A percentile compares a stretch with the other conserved stretches of the same genome.
phyloP scores from a whole-genome alignment of 2,329 filamentous ascomycete species.

The Cladobotryum mycophilum region DNA sequence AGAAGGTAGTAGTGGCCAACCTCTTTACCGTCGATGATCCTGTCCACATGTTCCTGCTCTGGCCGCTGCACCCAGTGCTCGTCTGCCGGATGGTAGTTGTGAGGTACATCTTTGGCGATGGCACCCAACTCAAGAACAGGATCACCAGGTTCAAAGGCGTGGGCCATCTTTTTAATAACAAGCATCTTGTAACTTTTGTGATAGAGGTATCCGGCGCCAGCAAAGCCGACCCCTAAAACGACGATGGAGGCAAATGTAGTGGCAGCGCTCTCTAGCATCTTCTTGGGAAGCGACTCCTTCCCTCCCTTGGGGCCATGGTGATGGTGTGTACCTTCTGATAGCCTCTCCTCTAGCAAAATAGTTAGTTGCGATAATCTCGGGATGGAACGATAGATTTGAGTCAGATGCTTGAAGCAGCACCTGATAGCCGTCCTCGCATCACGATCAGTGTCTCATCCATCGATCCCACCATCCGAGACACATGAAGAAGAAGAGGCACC shows the following conservation, averaged over 20 bases:
- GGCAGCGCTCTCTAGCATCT: constrained; percentile 67
- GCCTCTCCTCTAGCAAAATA: neutral
- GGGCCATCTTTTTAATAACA: constrained; percentile 86
- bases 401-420: neutral
- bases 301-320: neutral
- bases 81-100: constrained; percentile 32
- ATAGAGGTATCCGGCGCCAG: constrained; percentile 66
- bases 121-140: constrained; percentile 79
- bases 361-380: neutral
- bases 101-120: constrained; percentile 49
- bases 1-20: constrained; percentile 85
- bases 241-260: constrained; percentile 71
- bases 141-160: constrained; percentile 87
- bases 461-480: no score
- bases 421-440: no score
- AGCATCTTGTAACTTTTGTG: constrained; percentile 83
- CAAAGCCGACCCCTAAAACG: constrained; percentile 61
- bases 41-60: constrained; percentile 75
- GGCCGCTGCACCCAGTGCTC: constrained; percentile 69
- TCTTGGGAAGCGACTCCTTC: constrained; percentile 38
- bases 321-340: neutral
- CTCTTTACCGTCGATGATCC: constrained; percentile 68
- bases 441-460: no score
- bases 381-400: neutral
- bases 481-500: no score